Evolutionary conservation across 805 yeast species (phyloP).

Genomic region (Starmerella geochares): DNA sequence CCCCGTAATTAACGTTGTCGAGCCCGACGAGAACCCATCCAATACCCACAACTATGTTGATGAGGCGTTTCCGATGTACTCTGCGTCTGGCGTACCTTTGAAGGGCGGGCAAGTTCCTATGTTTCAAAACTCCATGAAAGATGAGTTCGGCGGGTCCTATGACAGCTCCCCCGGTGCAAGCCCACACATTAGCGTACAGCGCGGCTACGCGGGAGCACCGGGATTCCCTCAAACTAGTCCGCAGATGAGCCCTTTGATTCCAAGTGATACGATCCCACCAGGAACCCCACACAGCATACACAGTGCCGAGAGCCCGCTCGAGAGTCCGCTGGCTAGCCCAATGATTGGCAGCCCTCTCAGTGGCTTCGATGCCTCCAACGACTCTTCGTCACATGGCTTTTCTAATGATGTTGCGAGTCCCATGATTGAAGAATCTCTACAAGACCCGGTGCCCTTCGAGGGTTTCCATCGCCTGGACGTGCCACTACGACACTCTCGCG

Average conservation of each 20-base stretch:
- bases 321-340: constrained; percentile 7
- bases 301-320: constrained; percentile 1
- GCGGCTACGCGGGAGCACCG: neutral
- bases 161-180: constrained; percentile 2
- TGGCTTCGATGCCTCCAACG: neutral
- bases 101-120: constrained; percentile 2
- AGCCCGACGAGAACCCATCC: constrained; percentile 14
- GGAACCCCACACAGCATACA: constrained; percentile 4
- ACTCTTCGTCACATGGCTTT: neutral
- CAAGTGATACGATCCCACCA: neutral
- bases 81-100: constrained; percentile 18
- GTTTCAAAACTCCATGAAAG: constrained; percentile 4
- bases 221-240: constrained; percentile 1
- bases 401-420: neutral
- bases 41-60: constrained; percentile 1
- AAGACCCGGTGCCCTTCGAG: neutral
- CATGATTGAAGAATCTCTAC: neutral
- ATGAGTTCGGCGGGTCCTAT: neutral
- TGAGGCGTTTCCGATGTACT: constrained; percentile 20
- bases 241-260: constrained; percentile 1
- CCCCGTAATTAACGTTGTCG: constrained; percentile 22
- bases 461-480: neutral
- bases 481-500: constrained; percentile 16
- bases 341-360: constrained; percentile 4
- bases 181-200: neutral